phyloP scores from a whole-genome alignment of 2,329 filamentous ascomycete species.

The Helotiales sp. region DNA sequence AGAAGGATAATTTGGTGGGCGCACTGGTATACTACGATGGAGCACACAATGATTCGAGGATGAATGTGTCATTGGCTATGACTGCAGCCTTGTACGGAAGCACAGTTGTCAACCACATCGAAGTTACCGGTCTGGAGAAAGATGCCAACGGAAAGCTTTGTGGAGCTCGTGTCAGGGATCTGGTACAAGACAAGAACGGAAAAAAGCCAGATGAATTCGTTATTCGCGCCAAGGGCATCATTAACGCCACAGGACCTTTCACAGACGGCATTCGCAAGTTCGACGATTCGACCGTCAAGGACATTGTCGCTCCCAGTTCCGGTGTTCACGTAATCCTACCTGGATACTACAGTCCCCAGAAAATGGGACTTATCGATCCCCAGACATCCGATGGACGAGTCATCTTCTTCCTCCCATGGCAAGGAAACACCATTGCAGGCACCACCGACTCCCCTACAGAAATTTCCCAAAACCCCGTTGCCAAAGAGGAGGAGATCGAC shows the following conservation, averaged over 20 bases:
- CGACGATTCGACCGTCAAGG: slow-evolving; percentile 72
- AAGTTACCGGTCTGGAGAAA: slow-evolving; percentile 78
- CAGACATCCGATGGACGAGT: slow-evolving; percentile 86
- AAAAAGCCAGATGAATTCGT: slow-evolving; percentile 66
- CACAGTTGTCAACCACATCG: slow-evolving; percentile 82
- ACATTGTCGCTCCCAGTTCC: slow-evolving; percentile 84
- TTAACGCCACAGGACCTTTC: slow-evolving; percentile 90
- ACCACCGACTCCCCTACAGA: slow-evolving; percentile 81
- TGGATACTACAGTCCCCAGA: slow-evolving; percentile 82
- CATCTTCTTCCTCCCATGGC: slow-evolving; percentile 93
- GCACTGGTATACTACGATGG: slow-evolving; percentile 92
- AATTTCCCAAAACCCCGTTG: slow-evolving; percentile 75
- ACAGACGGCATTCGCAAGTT: slow-evolving; percentile 85
- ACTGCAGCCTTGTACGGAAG: slow-evolving; percentile 86
- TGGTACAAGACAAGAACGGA: slow-evolving; percentile 69
- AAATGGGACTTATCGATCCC: slow-evolving; percentile 89
- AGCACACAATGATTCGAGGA: slow-evolving; percentile 88
- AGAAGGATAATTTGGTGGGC: slow-evolving; percentile 77
- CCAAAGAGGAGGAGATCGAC: slow-evolving; percentile 82
- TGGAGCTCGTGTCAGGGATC: slow-evolving; percentile 75
- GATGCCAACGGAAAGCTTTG: slow-evolving; percentile 73
- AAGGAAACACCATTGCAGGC: slow-evolving; percentile 89
- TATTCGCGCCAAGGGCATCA: slow-evolving; percentile 78
- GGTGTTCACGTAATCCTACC: slow-evolving; percentile 87
- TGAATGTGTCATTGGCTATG: slow-evolving; percentile 89